These are phyloP conservation scores for Botrytis fabae DNA, from an alignment of 2,329 filamentous ascomycete genomes.

Conservation along the genomic window DNA sequence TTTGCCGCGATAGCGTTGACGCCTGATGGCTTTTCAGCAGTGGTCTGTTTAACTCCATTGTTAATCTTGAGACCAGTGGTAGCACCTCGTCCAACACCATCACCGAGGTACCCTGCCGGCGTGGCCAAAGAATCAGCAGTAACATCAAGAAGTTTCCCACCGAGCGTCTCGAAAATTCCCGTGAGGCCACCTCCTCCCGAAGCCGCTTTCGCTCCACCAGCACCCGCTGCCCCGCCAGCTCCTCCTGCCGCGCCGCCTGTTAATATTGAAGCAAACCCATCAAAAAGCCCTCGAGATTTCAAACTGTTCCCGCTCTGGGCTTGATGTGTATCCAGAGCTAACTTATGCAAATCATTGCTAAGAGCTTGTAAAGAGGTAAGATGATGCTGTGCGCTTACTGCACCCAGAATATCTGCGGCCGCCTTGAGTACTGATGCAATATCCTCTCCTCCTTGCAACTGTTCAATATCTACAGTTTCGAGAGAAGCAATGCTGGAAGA, in stretches of 20 bases:
- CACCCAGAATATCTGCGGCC: slow-evolving; percentile 11
- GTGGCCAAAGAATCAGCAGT: slow-evolving; percentile 12
- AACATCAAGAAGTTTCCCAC: neutral
- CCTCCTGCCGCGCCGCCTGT: neutral
- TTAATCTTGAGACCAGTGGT: slow-evolving; percentile 21
- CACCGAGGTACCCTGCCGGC: slow-evolving; percentile 10
- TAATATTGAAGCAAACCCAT: neutral
- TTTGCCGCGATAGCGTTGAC: slow-evolving; percentile 13
- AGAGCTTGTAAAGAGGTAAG: slow-evolving; percentile 16
- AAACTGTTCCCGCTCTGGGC: neutral
- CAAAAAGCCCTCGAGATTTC: slow-evolving; percentile 3
- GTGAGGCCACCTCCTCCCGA: slow-evolving; percentile 10
- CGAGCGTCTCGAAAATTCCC: neutral
- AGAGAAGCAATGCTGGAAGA: slow-evolving; percentile 5
- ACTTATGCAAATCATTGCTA: slow-evolving; percentile 20
- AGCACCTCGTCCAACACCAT: slow-evolving; percentile 20
- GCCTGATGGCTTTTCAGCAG: slow-evolving; percentile 13
- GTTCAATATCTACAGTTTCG: neutral
- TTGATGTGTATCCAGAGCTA: slow-evolving; percentile 4
- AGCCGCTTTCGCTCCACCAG: neutral
- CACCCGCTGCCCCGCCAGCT: neutral
- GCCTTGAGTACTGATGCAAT: slow-evolving; percentile 2
- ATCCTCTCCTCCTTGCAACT: slow-evolving; percentile 8
- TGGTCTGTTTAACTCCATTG: slow-evolving; percentile 17
- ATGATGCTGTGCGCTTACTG: slow-evolving; percentile 11